Evolutionary conservation across 2,329 filamentous ascomycete species (phyloP).

Genomic region (Lachnellula cervina): DNA sequence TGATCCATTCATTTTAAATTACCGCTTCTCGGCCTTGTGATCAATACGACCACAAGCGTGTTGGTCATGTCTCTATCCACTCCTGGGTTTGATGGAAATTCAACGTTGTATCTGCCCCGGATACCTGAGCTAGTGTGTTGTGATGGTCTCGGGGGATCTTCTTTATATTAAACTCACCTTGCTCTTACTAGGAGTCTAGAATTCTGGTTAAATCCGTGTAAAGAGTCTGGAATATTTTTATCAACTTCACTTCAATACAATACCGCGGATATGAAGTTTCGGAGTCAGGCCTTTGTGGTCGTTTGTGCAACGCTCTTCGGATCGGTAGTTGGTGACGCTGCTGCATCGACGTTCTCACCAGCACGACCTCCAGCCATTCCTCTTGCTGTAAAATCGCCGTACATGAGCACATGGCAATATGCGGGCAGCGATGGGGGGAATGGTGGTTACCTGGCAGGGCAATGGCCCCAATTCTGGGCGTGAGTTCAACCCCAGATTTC

Average conservation of each 20-base stretch:
- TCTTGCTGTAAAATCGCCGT: slow-evolving; percentile 69
- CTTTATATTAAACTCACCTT: background rate
- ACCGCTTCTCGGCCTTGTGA: background rate
- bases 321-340: background rate
- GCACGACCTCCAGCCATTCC: slow-evolving; percentile 64
- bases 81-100: background rate
- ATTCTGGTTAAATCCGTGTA: background rate
- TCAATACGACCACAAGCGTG: background rate
- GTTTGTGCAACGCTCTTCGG: slow-evolving; percentile 2
- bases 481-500: slow-evolving; percentile 36
- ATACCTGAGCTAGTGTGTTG: background rate
- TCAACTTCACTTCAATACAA: background rate
- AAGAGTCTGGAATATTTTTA: background rate
- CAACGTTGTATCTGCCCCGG: background rate
- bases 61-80: background rate
- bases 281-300: background rate
- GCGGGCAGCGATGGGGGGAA: slow-evolving; percentile 57
- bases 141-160: background rate
- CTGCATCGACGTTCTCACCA: slow-evolving; percentile 54
- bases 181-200: background rate
- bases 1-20: background rate
- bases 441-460: slow-evolving; percentile 61
- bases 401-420: slow-evolving; percentile 65
- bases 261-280: background rate
- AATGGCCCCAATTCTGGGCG: slow-evolving; percentile 68